These are phyloP conservation scores for Cicer cuneatum DNA, from an alignment of 306 rosid species.

Conservation along the genomic window DNA sequence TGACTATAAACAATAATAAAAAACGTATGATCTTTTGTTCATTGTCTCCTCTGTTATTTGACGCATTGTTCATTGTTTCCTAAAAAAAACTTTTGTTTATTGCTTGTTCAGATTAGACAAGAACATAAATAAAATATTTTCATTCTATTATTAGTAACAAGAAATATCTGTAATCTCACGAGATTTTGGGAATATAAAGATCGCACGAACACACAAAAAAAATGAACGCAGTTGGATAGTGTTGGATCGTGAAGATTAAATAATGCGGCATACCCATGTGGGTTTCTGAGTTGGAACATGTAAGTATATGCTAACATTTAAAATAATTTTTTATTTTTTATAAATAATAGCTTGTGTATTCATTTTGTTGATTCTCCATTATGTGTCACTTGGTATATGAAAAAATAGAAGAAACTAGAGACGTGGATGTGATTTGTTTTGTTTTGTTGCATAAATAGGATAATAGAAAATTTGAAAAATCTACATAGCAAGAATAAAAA, in stretches of 20 bases:
- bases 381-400: conserved; percentile 50
- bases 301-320: not conserved
- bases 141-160: conserved; percentile 19
- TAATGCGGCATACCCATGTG: conserved; percentile 11
- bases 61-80: not conserved
- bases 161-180: not conserved
- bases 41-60: too few species aligned
- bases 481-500: conserved; percentile 41
- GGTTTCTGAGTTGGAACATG: conserved; percentile 21
- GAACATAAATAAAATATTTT: not conserved
- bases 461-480: conserved; percentile 34
- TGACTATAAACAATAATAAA: not conserved
- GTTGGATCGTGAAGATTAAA: conserved; percentile 19
- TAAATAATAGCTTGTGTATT: not conserved
- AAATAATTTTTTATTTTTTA: not conserved
- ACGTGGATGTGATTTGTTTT: conserved; percentile 59
- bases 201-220: not conserved
- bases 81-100: not conserved
- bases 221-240: not conserved
- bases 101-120: not conserved
- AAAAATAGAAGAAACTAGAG: conserved; percentile 58
- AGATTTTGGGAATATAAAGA: conserved; percentile 18
- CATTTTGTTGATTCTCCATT: conserved; percentile 41
- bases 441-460: conserved; percentile 42
- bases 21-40: not conserved